Base-by-base conservation (phyloP, 768 basidiomycete genomes). In the Royoungia palumana region DNA sequence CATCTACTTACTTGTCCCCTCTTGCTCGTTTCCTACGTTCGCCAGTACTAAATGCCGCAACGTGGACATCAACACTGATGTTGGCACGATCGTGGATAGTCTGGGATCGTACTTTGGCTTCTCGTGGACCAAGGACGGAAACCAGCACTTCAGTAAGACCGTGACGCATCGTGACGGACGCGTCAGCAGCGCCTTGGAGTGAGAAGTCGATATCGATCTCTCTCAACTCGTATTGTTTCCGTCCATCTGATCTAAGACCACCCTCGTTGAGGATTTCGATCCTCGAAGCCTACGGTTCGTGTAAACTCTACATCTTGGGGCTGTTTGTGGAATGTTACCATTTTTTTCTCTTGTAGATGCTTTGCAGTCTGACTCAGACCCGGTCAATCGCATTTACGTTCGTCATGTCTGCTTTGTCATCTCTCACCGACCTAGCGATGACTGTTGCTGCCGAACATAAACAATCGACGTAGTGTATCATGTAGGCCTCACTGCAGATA, bases 171-270 rank as follows among this genome's bases (percentile, higher is more conserved):
- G 76, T 74, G 1, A 91, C 89, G 20, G 87, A 87, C 28, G 95
- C 95, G 58, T 98, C 94, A 34, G 94, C 88, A 35, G 76, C 72
- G 40, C 83, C 83, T 58, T 84, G 81, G 36, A 83, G 78, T 5
- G 83, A 75, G 41, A 96, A 81, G 62, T 87, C 81, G 67, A 96
- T 88, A 41, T 75, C 72, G 51, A 94, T 78, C 51, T 85, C 82
- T 43, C 95, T 84, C 27, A 98, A 75, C 65, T 97, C 95, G 69
- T 85, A 90, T 50, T 94, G 94, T n/a, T 87, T 77, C 39, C 95
- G 80, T 38, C 90, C 91, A 67, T 98, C 95, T 22, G 92, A 92
- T 52, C 95, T 89, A 60, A 89, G 89, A 38, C 86, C 87, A 35
- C 85, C 89, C 41, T 87, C 83, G 64, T 91, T 91, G 51, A 92